Base-by-base conservation (phyloP, 306 rosid genomes). In the Lablab purpureus region DNA sequence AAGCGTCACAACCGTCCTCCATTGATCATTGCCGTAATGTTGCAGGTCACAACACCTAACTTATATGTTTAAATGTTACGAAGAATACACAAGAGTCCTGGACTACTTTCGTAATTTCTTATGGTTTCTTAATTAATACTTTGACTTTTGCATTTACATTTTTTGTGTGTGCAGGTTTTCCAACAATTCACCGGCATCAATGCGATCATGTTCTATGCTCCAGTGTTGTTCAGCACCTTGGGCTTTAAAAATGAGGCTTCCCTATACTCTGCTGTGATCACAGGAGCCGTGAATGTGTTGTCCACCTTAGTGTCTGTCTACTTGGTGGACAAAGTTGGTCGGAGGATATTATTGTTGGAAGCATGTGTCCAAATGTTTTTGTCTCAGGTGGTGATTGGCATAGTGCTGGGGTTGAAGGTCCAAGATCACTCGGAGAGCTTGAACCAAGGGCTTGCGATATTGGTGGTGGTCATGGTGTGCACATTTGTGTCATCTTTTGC, bases 141-240 rank as follows among this genome's bases (percentile, higher is more conserved):
- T 50, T 50, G 23, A 50, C 11, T 50, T 19, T 10, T 18, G 10
- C 11, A 10, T 40, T 41, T 41, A 10, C 10, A 11, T 32, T 19
- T 21, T 18, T 3, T 3, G 8, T n/a, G 11, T 47, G 1, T 17
- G 46, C 47, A 89, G 91, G 22, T 90, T 1, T 92, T 92, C 84
- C 97, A 92, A 28, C 97, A 92, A 66, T 81, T 83, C 64, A 92
- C 93, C 0, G 94, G 94, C 2, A 91, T 91, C 34, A 89, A 91
- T 0, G 93, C 96, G 0, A 79, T 91, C 68, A 91, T 91, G 93
- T 91, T 91, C 77, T 91, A 91, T 12, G 93, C 96, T 2, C 96
- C 93, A 1, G 93, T 89, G 13, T 59, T 89, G 54, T 91, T 91
- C 79, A 85, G 19, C 74, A 83, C 91, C 0, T 5, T 91, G 22